Evolutionary conservation across 768 basidiomycete species (phyloP).

Genomic region (Thelephora ganbajun): DNA sequence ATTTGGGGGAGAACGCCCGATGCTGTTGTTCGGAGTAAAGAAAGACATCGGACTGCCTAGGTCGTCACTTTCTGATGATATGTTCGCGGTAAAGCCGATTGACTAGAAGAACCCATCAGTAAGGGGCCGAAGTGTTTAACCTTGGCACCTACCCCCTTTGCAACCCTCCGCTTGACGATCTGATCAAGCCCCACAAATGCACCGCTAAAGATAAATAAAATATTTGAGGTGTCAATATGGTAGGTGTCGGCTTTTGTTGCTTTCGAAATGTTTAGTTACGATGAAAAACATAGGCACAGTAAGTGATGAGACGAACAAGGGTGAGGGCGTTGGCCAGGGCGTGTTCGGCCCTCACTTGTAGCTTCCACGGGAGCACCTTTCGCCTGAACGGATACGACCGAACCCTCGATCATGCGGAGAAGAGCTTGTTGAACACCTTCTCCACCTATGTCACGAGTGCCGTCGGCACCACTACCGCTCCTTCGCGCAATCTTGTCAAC

Average conservation of each 20-base stretch:
- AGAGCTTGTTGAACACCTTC: conserved; percentile 95
- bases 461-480: conserved; percentile 39
- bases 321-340: conserved; percentile 27
- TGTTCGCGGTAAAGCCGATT: conserved; percentile 68
- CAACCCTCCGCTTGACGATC: conserved; percentile 64
- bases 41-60: conserved; percentile 37
- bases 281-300: conserved; percentile 9
- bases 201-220: conserved; percentile 90
- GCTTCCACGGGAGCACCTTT: conserved; percentile 42
- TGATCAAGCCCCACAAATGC: conserved; percentile 89
- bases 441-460: conserved; percentile 80
- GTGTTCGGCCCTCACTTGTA: conserved; percentile 31
- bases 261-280: neutral
- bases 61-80: conserved; percentile 25
- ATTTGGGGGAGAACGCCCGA: conserved; percentile 21
- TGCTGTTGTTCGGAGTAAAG: conserved; percentile 61
- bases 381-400: conserved; percentile 66
- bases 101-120: conserved; percentile 35
- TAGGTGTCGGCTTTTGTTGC: conserved; percentile 53
- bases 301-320: conserved; percentile 4
- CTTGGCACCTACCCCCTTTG: conserved; percentile 59
- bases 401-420: conserved; percentile 89
- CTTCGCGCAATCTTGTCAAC: conserved; percentile 84
- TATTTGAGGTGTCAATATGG: conserved; percentile 77
- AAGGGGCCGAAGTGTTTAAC: neutral